phyloP scores from a whole-genome alignment of 306 rosid species.

The Prunus campanulata region DNA sequence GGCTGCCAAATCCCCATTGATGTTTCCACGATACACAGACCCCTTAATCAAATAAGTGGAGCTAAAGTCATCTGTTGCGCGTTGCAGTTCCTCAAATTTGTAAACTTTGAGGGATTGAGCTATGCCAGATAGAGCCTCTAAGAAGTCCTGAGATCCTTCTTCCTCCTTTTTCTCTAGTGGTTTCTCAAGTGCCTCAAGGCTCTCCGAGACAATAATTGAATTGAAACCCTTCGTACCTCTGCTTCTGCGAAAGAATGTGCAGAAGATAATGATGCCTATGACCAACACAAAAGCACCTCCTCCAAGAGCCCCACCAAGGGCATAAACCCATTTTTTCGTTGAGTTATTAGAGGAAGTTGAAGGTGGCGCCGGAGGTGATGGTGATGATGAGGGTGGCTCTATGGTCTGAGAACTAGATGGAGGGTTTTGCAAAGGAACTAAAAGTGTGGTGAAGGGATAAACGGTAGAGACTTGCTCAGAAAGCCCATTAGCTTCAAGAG shows the following conservation, averaged over 20 bases:
- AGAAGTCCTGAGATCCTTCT: conserved; percentile 34
- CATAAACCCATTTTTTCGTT: conserved; percentile 65
- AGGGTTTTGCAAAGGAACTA: conserved; percentile 65
- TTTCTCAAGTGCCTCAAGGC: conserved; percentile 11
- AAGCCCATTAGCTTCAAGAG: conserved; percentile 63
- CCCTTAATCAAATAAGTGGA: conserved; percentile 52
- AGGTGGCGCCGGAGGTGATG: conserved; percentile 9
- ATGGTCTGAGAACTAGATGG: conserved; percentile 48
- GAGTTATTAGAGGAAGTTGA: conserved; percentile 34
- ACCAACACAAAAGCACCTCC: conserved; percentile 29
- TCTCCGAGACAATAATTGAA: conserved; percentile 15
- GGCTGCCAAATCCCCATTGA: conserved; percentile 64
- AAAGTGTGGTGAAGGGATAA: conserved; percentile 52
- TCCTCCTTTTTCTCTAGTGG: conserved; percentile 3
- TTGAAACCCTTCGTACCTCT: conserved; percentile 21
- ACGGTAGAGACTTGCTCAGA: conserved; percentile 22
- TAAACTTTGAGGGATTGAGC: conserved; percentile 70
- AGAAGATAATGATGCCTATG: conserved; percentile 33
- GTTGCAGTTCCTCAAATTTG: conserved; percentile 55
- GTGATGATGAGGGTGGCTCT: conserved; percentile 32
- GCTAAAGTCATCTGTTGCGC: conserved; percentile 66
- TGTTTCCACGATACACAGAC: conserved; percentile 49
- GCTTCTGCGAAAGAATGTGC: conserved; percentile 3
- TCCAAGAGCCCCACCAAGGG: conserved; percentile 51
- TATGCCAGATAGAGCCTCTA: conserved; percentile 45